These are phyloP conservation scores for Coniella vitis DNA, from an alignment of 2,329 filamentous ascomycete species.

Conservation along the genomic window DNA sequence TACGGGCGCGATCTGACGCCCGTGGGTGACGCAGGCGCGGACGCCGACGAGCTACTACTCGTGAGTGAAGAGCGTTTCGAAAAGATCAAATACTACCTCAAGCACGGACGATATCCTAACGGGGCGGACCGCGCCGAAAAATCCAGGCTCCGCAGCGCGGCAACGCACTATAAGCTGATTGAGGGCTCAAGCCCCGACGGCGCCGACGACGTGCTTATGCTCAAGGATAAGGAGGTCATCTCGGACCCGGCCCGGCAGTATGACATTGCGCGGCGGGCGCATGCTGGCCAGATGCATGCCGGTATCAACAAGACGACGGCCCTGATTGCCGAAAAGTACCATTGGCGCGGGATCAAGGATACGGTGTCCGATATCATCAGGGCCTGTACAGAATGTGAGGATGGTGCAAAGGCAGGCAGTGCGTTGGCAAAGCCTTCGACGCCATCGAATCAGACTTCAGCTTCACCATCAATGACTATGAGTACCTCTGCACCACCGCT, in stretches of 20 bases:
- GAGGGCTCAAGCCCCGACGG: conserved; percentile 41
- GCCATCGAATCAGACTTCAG: conserved; percentile 9
- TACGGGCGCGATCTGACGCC: conserved; percentile 59
- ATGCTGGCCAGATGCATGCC: conserved; percentile 63
- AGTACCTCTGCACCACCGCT: neutral
- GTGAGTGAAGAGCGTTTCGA: conserved; percentile 95
- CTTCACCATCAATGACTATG: neutral
- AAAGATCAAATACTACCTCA: conserved; percentile 96
- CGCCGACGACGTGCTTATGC: conserved; percentile 68
- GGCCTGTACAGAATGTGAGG: conserved; percentile 85
- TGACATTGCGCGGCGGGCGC: conserved; percentile 74
- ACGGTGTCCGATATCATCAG: conserved; percentile 92
- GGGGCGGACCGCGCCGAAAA: conserved; percentile 94
- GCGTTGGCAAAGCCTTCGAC: conserved; percentile 8
- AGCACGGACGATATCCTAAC: conserved; percentile 86
- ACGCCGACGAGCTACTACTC: conserved; percentile 54
- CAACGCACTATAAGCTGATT: conserved; percentile 87
- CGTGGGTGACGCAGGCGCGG: conserved; percentile 39
- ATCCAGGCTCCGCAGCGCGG: conserved; percentile 84
- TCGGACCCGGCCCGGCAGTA: conserved; percentile 85
- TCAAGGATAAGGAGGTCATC: conserved; percentile 97
- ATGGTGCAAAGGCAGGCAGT: conserved; percentile 51
- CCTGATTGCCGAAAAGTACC: conserved; percentile 85
- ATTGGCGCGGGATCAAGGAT: conserved; percentile 98
- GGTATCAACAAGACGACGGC: conserved; percentile 99